Evolutionary conservation across 129 eudicot species (phyloP), one percentile per base, ranked within the genome.

Genomic region (Flaveria trinervia): DNA sequence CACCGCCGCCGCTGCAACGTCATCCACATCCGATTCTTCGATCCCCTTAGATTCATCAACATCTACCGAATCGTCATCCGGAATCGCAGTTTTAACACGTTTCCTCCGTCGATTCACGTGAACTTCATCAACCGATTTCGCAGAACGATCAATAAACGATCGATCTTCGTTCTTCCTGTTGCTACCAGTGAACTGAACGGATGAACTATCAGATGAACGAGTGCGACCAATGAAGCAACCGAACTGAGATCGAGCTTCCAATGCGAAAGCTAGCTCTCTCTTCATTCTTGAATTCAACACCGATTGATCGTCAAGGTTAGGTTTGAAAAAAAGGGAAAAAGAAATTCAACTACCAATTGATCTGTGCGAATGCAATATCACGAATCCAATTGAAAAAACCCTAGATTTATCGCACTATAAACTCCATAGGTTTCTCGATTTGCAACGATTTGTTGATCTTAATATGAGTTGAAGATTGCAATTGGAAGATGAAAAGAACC

Each of bases 231-330:
- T 22, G n/a, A 60, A 84, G 8, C 70, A 82, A n/a, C 61, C 72
- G 72, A 87, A 75, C 45, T 77, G 81, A 3, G 80, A 76, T 74
- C 83, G 85, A 65, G 87, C 82, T 75, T 87, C 83, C 82, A 85
- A 56, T 70, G 85, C 87, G 68, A 68, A 82, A 20, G 92, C 87
- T 51, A 87, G 51, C 70, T 87, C 92, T 60, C 89, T 77, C 73
- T 87, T 87, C 92, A 87, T 87, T 8, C 54, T 70, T 26, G 73
- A 72, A 43, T 17, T 20, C 26, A 65, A 20, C 62, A 45, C 30
- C 70, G 48, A 75, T 36, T 28, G 61, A 28, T 70, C 9, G 41
- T 49, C 64, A 70, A 78, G 2, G 3, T 70, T 60, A 48, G 77
- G 73, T 72, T 79, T 79, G 1, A 25, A 22, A 72, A 72, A 30